phyloP scores from a whole-genome alignment of 345 rosid species.

The Linum lewisii region DNA sequence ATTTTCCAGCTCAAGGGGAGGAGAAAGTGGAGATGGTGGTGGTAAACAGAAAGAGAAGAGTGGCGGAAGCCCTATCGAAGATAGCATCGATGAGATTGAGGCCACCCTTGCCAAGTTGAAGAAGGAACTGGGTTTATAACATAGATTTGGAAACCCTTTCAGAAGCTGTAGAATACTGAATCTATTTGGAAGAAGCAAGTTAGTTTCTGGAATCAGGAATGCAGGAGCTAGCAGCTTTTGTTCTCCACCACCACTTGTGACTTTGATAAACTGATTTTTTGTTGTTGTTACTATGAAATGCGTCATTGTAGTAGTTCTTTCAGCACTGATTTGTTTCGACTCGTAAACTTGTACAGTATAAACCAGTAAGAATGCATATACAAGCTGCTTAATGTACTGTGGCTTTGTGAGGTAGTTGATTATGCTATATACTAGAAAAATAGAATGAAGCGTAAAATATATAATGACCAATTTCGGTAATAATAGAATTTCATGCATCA shows the following conservation, averaged over 20 bases:
- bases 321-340: too few species aligned
- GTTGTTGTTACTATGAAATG: background rate
- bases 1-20: conserved; percentile 18
- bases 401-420: too few species aligned
- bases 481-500: too few species aligned
- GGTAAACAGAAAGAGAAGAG: conserved; percentile 25
- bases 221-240: background rate
- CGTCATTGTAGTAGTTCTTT: background rate
- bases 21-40: conserved; percentile 20
- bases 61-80: conserved; percentile 40
- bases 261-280: background rate
- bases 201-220: background rate
- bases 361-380: too few species aligned
- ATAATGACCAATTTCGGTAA: too few species aligned
- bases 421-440: too few species aligned
- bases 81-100: conserved; percentile 77
- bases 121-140: conserved; percentile 74
- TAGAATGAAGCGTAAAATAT: too few species aligned
- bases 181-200: background rate
- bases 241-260: background rate
- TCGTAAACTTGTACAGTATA: too few species aligned
- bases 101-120: conserved; percentile 77
- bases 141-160: background rate
- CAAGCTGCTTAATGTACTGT: too few species aligned
- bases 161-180: background rate